Evolutionary conservation across 495 filamentous ascomycete genomes (phyloP), one percentile per base, ranked within the genome.

Genomic region (Aspergillus kassunensis): DNA sequence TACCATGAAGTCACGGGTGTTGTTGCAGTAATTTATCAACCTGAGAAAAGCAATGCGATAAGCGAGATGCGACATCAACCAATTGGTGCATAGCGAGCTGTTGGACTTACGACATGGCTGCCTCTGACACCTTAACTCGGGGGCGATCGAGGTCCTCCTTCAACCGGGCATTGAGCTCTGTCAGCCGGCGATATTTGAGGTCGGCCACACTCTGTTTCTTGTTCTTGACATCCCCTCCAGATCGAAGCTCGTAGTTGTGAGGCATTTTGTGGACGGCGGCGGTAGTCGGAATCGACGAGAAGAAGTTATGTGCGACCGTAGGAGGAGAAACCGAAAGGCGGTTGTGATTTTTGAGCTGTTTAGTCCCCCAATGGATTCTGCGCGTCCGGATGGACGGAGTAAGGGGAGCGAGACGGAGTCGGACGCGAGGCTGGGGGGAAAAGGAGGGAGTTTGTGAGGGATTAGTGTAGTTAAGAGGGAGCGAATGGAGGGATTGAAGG

Each of bases 151-250:
- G 76, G 74, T 98, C 93, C 69, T 98, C 93, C 61, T 89, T 83
- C 66, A 98, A 78, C 57, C 95, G 84, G 60, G 86, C 84, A 78
- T 97, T 98, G 67, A 98, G 82, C 74, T 98, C 93, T 42, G 90
- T 97, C 70, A 98, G 78, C 37, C 95, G 88, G 56, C 93, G 87
- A 58, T 97, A 83, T 77, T 97, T 98, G 49, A 97, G 82, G 72
- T 97, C 93, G 43, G 93, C 95, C 84, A 97, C 96, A 70, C 89
- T 95, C 72, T 98, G 95, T 79, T 96, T 97, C 81, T 95, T 97
- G 76, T 91, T 95, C 80, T 87, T 93, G 64, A 91, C 86, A 67
- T 80, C 77, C 49, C 77, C 78, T 24, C 77, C 78, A 10, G 78
- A 71, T 65, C 79, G 76, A 56, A 82, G 71, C 66, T 80, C 79